phyloP scores from a whole-genome alignment of 202 grass and related monocot species.

The Carex sylvatica region DNA sequence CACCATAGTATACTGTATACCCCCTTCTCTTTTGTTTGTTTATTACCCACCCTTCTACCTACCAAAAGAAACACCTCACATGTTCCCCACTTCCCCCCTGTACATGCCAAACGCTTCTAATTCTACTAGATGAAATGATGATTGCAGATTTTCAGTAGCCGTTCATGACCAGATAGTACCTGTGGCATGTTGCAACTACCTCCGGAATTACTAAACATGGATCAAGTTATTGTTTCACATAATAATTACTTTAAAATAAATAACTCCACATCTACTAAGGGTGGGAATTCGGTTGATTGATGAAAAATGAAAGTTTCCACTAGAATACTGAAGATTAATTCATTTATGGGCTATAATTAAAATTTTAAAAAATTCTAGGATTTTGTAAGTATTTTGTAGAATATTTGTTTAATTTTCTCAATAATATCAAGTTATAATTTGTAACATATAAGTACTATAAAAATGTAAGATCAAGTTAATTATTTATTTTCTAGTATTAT shows the following conservation, averaged over 20 bases:
- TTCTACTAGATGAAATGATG: not conserved
- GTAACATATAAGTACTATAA: too few species aligned
- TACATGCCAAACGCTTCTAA: conserved; percentile 23
- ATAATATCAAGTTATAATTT: not conserved
- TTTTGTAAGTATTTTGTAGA: not conserved
- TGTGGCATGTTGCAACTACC: not conserved
- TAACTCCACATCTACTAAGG: not conserved
- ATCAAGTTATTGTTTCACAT: not conserved
- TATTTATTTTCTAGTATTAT: not conserved
- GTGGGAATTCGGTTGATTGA: not conserved
- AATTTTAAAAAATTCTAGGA: too few species aligned
- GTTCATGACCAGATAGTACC: not conserved
- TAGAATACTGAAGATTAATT: not conserved
- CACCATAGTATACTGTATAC: conserved; percentile 6
- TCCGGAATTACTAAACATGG: not conserved
- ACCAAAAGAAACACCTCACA: conserved; percentile 66
- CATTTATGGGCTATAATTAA: too few species aligned
- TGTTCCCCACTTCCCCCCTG: conserved; percentile 50
- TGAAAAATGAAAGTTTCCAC: not conserved
- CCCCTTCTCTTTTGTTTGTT: conserved; percentile 25
- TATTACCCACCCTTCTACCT: conserved; percentile 46
- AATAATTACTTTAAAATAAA: not conserved
- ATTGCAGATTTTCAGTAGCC: not conserved
- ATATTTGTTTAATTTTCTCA: not conserved
- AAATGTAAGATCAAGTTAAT: too few species aligned